Conservation (phyloP, 1,139 yeast genomes). For the Saccharomycopsis phalli region DNA sequence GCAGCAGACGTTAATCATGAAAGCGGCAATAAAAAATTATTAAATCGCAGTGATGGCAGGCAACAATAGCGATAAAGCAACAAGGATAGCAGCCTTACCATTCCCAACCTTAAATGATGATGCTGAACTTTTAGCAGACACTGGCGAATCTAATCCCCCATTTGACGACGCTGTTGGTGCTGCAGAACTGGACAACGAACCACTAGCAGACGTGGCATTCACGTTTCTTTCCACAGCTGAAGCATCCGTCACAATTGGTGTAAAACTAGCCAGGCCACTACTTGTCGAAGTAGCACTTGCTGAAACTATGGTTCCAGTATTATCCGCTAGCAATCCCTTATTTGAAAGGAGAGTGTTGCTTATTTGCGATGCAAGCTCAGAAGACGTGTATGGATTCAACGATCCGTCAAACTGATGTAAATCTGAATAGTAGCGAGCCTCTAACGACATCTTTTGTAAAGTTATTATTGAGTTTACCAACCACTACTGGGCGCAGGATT, state of each 20-base stretch:
- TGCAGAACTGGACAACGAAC: too few relatives aligned
- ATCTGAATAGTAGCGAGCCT: conserved; percentile 17
- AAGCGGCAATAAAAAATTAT: too few relatives aligned
- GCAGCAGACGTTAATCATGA: too few relatives aligned
- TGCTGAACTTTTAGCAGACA: too few relatives aligned
- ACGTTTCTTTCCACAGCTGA: neutral
- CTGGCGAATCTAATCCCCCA: conserved; percentile 1
- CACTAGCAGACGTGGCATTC: neutral
- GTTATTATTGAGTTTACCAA: too few relatives aligned
- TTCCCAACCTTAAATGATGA: too few relatives aligned
- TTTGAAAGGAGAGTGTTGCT: conserved; percentile 7
- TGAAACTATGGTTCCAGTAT: conserved; percentile 2
- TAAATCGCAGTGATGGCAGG: too few relatives aligned
- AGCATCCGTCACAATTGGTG: neutral
- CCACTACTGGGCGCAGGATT: too few relatives aligned
- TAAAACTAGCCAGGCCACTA: conserved; percentile 2
- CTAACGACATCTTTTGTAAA: too few relatives aligned
- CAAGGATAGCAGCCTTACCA: too few relatives aligned
- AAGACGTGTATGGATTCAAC: conserved; percentile 11
- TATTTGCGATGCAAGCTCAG: conserved; percentile 2
- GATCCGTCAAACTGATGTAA: conserved; percentile 16
- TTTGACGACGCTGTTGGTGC: neutral
- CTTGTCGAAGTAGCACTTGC: neutral
- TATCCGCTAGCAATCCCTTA: neutral
- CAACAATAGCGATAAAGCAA: too few relatives aligned